Evolutionary conservation across 495 filamentous ascomycete species (phyloP), one percentile per base, ranked within the genome.

Genomic region (Hypomontagnella submonticulosa): DNA sequence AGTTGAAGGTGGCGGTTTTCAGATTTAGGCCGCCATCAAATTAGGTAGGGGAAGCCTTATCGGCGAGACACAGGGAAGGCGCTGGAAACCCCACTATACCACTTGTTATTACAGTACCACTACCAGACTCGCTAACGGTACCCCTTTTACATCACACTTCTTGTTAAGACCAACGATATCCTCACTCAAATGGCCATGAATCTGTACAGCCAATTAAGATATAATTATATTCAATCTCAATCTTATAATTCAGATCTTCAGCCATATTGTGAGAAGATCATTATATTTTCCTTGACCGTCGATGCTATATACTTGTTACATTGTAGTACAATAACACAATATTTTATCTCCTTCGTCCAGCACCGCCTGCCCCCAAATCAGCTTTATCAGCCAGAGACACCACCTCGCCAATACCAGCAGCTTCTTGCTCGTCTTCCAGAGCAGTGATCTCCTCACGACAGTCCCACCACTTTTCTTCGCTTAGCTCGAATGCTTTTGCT

Each of bases 381-480:
- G 76, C 76, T 62, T 86, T 81, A 59, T 97, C 93, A 57, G 85
- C 87, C 50, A 97, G 81, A 73, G 88, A 95, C 20, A 99, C 91
- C 20, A 99, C 90, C 77, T 99, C 95, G 5, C 92, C 90, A 77
- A 97, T 97, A 13, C 95, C 95, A 23, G 93, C 92, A 37, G 90
- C 93, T 77, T 97, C 93, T 76, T 97, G 94, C 77, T 97, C 93
- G 77, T 97, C 94, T 77, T 99, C 95, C 64, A 97, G 80, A 6
- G 88, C 90, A 58, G 88, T 90, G 62, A 99, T 90, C 78, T 99
- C 95, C 76, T 99, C 95, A 67, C 95, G 83, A 73, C 91, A 93
- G 80, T 97, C 95, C 95, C 95, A 99, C 95, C 95, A 99, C 72
- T 93, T 97, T 75, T 92, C 91, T 78, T 99, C 95, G 40, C 92